These are phyloP conservation scores for Dissoconium aciculare DNA, from an alignment of 2,329 filamentous ascomycete genomes.

Conservation along the genomic window DNA sequence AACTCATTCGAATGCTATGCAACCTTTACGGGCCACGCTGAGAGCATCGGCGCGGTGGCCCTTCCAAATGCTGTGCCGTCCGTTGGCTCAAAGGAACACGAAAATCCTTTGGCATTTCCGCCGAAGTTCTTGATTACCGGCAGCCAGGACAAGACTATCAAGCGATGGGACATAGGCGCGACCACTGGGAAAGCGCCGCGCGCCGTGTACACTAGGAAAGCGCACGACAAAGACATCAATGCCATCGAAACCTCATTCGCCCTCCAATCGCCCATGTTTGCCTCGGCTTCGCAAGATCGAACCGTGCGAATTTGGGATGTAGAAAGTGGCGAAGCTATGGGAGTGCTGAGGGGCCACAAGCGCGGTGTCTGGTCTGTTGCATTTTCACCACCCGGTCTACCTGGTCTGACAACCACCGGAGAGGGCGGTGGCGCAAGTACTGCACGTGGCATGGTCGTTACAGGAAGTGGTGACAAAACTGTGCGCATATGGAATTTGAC, in stretches of 20 bases:
- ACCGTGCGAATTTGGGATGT: conserved; percentile 94
- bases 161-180: conserved; percentile 66
- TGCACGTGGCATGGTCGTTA: conserved; percentile 69
- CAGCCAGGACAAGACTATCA: conserved; percentile 89
- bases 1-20: conserved; percentile 66
- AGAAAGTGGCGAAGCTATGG: conserved; percentile 77
- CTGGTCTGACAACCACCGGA: conserved; percentile 56
- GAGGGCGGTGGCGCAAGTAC: conserved; percentile 46
- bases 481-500: conserved; percentile 87
- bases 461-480: conserved; percentile 89
- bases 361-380: conserved; percentile 91
- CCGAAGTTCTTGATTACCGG: conserved; percentile 79
- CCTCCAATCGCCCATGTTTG: conserved; percentile 62
- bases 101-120: conserved; percentile 61
- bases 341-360: conserved; percentile 81
- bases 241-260: conserved; percentile 61
- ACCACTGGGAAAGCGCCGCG: conserved; percentile 36
- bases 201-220: conserved; percentile 77
- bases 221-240: conserved; percentile 98
- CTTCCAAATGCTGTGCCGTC: conserved; percentile 57
- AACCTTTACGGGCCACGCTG: conserved; percentile 78
- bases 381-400: conserved; percentile 68
- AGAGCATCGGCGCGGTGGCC: conserved; percentile 80
- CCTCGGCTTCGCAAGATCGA: conserved; percentile 89
- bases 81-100: conserved; percentile 53